Evolutionary conservation across 345 rosid species (phyloP), one percentile per base, ranked within the genome.

Genomic region (Hibiscus trionum): DNA sequence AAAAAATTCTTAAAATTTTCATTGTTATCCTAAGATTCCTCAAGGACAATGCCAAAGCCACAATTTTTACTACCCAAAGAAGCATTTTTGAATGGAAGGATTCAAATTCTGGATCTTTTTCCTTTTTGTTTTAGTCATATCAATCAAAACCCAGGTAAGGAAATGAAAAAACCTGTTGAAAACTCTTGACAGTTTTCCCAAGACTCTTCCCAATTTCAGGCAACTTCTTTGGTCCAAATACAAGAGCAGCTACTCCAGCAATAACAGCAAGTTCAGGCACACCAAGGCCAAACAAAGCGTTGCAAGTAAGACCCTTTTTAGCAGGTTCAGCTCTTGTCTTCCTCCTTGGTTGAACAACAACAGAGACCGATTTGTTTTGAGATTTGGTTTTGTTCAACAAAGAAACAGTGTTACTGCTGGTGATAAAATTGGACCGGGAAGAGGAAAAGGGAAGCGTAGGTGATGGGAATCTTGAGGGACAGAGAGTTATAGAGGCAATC

Each of bases 151-250:
- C 69, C 73, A 21, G 57, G 55, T 27, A 17, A 71, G 66, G 66
- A 57, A 2, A 66, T 49, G 9, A 69, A 64, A 50, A 4, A 50
- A 50, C 31, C 3, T 91, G 95, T 61, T 91, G 96, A 74, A 94
- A 94, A 80, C 98, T 86, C 75, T 84, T 91, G 79, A 94, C 90
- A 21, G 96, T 94, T 73, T 94, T 94, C 11, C 97, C 98, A 78
- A 91, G 87, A 78, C 95, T 90, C 82, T 67, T 93, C 37, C 98
- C 96, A 9, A 94, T 90, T 85, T 91, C 93, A 50, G 98, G 97
- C 82, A 94, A 84, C 69, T 90, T 84, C 82, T 91, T 94, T 75
- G 98, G 98, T 63, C 98, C 98, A 77, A 94, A 94, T 70, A 94
- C 88, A 68, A 94, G 73, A 39, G 97, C 95, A 78, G 91, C 88